Evolutionary conservation across 2,329 filamentous ascomycete genomes (phyloP), one percentile per base, ranked within the genome.

Genomic region (Macrophomina pseudophaseolina): DNA sequence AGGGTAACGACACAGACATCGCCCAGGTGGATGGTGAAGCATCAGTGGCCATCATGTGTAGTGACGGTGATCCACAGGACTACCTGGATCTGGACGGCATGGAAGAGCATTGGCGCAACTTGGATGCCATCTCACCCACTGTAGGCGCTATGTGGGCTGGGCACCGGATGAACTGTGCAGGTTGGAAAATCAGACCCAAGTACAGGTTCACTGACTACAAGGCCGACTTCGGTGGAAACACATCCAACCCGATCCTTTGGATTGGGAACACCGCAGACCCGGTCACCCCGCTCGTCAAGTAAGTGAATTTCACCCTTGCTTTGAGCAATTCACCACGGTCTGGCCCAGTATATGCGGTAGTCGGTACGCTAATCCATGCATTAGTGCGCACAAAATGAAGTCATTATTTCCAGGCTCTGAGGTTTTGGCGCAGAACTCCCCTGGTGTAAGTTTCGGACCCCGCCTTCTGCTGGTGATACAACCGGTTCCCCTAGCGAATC

Each of bases 221-320:
- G 28, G 72, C 68, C 11, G 66, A 65, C 0, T 74, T 72, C 66
- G 72, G 73, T 7, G 75, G 70, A 68, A 77, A 81, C 32, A 86
- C 83, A 5, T 78, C 80, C 5, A 81, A 85, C 69, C 87, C 87
- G 0, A 77, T 89, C 38, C 79, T 89, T 6, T 85, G 87, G 71
- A 76, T 88, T 12, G 84, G 83, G 42, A 88, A 86, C 71, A 84
- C 82, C 0, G 79, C 84, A 14, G 87, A 89, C 66, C 87, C 88
- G 0, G 85, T 89, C 0, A 89, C 86, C 0, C 86, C 87, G 3
- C 74, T 88, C 5, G 70, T 72, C 51, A 81, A 81, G 49, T 64
- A 60, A 32, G 66, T 23, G 2, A 18, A 46, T 9, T 33, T 5
- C 32, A 11, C 8, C 44, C 44, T 44, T n/a, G 11, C 42, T n/a